Percentiles rank a stretch among this genome's conserved stretches.
phyloP scores from a whole-genome alignment of 352 stramenopile genomes.

The Phytophthora tentaculata region DNA sequence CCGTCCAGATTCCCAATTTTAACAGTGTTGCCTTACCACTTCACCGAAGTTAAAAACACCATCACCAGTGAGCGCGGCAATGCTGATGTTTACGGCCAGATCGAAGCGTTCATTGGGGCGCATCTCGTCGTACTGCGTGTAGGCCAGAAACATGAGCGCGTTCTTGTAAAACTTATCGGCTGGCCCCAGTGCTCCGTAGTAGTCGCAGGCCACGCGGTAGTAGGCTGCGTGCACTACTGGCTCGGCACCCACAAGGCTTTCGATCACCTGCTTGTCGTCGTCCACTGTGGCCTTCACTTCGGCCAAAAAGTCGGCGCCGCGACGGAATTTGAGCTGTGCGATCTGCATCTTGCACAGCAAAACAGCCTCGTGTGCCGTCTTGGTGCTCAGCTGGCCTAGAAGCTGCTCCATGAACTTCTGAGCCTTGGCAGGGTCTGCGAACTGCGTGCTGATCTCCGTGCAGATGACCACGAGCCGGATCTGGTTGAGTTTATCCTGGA shows the following conservation, averaged over 20 bases:
- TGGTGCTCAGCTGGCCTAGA: constrained; percentile 57
- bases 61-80: constrained; percentile 96
- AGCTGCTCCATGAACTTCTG: constrained; percentile 81
- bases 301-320: constrained; percentile 53
- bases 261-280: constrained; percentile 77
- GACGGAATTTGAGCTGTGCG: constrained; percentile 72
- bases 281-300: constrained; percentile 76
- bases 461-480: constrained; percentile 94
- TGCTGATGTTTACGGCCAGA: constrained; percentile 94
- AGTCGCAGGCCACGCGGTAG: constrained; percentile 92
- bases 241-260: constrained; percentile 85
- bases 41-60: constrained; percentile 99
- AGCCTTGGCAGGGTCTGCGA: constrained; percentile 62
- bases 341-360: constrained; percentile 86
- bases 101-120: constrained; percentile 78
- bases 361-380: constrained; percentile 68
- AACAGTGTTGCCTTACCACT: constrained; percentile 72
- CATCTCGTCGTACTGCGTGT: constrained; percentile 94
- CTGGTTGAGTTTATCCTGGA: constrained; percentile 97
- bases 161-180: constrained; percentile 97
- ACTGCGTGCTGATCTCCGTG: constrained; percentile 86
- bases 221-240: constrained; percentile 94
- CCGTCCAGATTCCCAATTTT: neutral
- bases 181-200: constrained; percentile 91
- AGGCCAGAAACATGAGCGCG: constrained; percentile 96